A percentile compares a stretch with the other conserved stretches of the same genome.
These are phyloP conservation scores for Aphanomyces stellatus DNA, from an alignment of 352 stramenopile genomes.

Conservation along the genomic window DNA sequence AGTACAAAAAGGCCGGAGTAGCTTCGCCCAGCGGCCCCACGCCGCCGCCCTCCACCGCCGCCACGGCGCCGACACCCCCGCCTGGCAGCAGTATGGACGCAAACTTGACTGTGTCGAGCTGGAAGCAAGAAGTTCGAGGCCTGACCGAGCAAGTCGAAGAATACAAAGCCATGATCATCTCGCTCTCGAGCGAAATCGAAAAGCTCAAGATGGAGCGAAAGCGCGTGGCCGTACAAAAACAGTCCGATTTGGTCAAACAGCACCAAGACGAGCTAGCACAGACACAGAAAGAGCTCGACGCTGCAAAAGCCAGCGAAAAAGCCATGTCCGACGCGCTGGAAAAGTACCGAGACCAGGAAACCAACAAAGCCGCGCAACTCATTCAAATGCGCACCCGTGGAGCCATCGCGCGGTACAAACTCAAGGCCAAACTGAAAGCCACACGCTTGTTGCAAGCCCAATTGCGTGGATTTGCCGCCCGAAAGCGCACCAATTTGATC, in stretches of 20 bases:
- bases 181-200: constrained; percentile 16
- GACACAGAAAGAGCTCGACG: not conserved
- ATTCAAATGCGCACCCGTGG: constrained; percentile 12
- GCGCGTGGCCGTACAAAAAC: constrained; percentile 2
- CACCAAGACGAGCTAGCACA: not conserved
- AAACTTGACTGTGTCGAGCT: constrained; percentile 10
- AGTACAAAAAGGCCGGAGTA: not conserved
- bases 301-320: not conserved
- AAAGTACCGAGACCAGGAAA: not conserved
- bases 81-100: not conserved
- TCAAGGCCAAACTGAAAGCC: constrained; percentile 16
- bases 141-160: constrained; percentile 19
- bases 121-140: constrained; percentile 13
- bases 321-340: not conserved
- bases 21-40: too few relatives aligned
- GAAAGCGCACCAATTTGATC: constrained; percentile 7
- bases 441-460: constrained; percentile 4
- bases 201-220: constrained; percentile 20
- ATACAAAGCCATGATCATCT: constrained; percentile 18
- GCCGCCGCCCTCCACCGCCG: not conserved
- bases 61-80: not conserved
- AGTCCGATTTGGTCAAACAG: not conserved
- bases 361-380: not conserved
- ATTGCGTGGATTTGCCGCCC: not conserved
- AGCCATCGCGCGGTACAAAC: not conserved